A percentile compares a stretch with the other conserved stretches of the same genome.
Evolutionary conservation across 805 yeast species (phyloP).

Genomic region (Starmerella vaccinii): DNA sequence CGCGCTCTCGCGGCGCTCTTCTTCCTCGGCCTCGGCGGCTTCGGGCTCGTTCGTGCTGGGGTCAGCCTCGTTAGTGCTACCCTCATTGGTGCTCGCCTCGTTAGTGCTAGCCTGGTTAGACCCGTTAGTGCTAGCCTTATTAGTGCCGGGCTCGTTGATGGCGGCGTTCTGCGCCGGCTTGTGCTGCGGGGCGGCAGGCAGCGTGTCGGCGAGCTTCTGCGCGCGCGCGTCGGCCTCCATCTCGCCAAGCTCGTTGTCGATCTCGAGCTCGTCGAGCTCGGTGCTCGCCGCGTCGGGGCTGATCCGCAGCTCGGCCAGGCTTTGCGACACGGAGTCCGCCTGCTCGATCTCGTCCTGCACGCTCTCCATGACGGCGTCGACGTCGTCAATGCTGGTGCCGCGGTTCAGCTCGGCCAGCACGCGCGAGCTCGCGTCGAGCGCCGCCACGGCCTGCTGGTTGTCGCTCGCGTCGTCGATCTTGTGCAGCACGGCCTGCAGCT

Average conservation of each 20-base stretch:
- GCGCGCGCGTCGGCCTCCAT: conserved; percentile 28
- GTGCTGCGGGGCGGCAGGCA: conserved; percentile 13
- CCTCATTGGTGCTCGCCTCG: no score
- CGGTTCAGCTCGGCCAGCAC: conserved; percentile 34
- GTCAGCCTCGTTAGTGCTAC: no score
- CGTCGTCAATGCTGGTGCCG: conserved; percentile 33
- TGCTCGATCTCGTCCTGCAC: conserved; percentile 34
- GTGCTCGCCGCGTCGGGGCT: conserved; percentile 20
- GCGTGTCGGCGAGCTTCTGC: conserved; percentile 2
- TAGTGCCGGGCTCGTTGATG: no score
- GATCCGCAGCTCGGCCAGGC: conserved; percentile 28
- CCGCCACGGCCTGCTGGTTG: conserved; percentile 34
- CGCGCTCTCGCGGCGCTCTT: background rate
- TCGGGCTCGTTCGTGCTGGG: no score
- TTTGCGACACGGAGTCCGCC: conserved; percentile 34
- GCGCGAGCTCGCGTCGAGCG: conserved; percentile 33
- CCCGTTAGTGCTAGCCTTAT: no score
- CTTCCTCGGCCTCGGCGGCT: no score
- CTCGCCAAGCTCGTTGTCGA: conserved; percentile 36
- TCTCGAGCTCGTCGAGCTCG: conserved; percentile 29
- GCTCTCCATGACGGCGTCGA: conserved; percentile 36
- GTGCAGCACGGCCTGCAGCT: conserved; percentile 33
- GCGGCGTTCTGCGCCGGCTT: background rate
- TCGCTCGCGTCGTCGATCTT: conserved; percentile 39
- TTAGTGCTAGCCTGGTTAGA: no score